Base-by-base conservation (phyloP, 495 filamentous ascomycete species). In the Trichoderma asperelloides region DNA sequence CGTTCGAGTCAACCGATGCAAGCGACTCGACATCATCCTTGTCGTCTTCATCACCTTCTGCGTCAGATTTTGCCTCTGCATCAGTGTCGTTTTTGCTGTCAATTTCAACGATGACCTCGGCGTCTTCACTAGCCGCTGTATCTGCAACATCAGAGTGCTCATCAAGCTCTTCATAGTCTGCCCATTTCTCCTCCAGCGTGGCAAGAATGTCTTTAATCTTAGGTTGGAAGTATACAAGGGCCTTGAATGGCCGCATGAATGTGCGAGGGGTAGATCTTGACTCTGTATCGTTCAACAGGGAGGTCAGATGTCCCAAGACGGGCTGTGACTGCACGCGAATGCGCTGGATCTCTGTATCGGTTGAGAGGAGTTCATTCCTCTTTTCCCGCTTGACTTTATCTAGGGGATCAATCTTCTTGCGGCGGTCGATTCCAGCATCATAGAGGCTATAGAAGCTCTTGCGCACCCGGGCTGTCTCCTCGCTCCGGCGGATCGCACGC, bases 271-370 rank as follows among this genome's bases (percentile, higher is more conserved):
- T 72, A 9, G 70, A 72, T 16, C 66, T 64, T 16, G 68, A 62
- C 65, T 71, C 69, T 7, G 55, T 71, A 49, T 71, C 70, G 30
- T 71, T 71, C 25, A 71, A 60, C 25, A 75, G 66, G 2, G 71
- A 67, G 2, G 74, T 73, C 40, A 77, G 65, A 23, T 74, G 72
- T 16, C 68, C 68, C 4, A 81, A 68, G 15, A 81, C 27, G 18
- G 72, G 68, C 40, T 71, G 74, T 0, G 78, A 79, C 66, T 80
- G 75, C 62, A 81, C 73, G 1, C 79, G 77, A 51, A 81, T 69
- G 5, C 79, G 75, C 45, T 74, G 69, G 23, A 79, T 71, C 55
- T 74, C 72, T 15, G 64, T 74, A 6, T 71, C 68, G 7, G 55
- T 21, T 5, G 55, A 30, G 12, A 64, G 62, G 0, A 64, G 40